Evolutionary conservation across 768 basidiomycete species (phyloP).

Genomic region (Nidularia sp.): DNA sequence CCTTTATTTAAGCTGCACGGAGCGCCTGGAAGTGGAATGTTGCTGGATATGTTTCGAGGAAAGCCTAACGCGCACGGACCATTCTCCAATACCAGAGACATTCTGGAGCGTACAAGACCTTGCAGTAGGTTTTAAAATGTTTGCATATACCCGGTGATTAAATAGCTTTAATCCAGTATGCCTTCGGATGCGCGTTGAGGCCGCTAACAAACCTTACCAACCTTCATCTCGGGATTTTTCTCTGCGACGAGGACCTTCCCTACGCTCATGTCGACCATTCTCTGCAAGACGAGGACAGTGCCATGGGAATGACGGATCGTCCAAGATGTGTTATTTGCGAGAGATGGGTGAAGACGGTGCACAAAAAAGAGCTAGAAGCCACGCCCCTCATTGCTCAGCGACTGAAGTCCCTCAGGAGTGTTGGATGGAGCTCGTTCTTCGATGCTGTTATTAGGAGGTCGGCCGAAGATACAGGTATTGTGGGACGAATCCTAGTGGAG

Average conservation of each 20-base stretch:
- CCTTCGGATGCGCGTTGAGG: conserved; percentile 9
- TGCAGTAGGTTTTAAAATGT: conserved; percentile 39
- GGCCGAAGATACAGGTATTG: conserved; percentile 1
- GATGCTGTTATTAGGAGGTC: conserved; percentile 10
- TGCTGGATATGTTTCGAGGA: conserved; percentile 68
- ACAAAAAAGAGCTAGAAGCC: conserved; percentile 42
- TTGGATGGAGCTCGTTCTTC: conserved; percentile 55
- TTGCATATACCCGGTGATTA: background rate
- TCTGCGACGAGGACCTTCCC: conserved; percentile 51
- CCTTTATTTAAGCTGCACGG: conserved; percentile 56
- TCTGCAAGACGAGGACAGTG: conserved; percentile 16
- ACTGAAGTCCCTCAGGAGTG: conserved; percentile 36
- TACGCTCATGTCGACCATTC: conserved; percentile 43
- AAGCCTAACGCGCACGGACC: conserved; percentile 43
- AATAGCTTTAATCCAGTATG: conserved; percentile 3
- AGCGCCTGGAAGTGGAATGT: conserved; percentile 51
- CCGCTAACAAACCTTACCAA: conserved; percentile 41
- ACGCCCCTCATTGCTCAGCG: conserved; percentile 39
- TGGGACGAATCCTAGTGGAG: background rate
- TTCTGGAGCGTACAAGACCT: conserved; percentile 38
- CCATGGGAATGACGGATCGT: conserved; percentile 17
- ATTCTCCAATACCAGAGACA: conserved; percentile 61
- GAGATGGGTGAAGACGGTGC: conserved; percentile 22
- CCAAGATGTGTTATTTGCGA: conserved; percentile 31
- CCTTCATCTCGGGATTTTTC: conserved; percentile 59